Percentiles rank a stretch among this genome's conserved stretches.
Conservation (phyloP, 768 basidiomycete genomes). For the Suillus sp. region DNA sequence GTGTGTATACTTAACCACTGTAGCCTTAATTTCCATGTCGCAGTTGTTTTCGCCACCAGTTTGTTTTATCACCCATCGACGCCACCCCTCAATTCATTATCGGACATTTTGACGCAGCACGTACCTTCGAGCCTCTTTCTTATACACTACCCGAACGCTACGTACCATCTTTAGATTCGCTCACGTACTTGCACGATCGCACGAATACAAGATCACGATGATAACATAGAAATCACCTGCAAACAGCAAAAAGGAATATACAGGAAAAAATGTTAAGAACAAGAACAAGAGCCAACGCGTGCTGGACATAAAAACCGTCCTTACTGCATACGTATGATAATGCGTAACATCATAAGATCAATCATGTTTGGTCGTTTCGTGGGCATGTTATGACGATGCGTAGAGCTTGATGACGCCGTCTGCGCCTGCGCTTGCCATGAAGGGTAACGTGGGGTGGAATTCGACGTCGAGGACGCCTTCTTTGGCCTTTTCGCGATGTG, state of each 20-base stretch:
- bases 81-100: not conserved
- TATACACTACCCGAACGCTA: not conserved
- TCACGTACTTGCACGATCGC: not conserved
- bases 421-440: constrained; percentile 93
- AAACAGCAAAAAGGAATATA: constrained; percentile 11
- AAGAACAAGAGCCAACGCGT: constrained; percentile 12
- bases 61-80: constrained; percentile 9
- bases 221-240: not conserved
- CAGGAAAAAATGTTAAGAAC: constrained; percentile 13
- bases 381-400: constrained; percentile 67
- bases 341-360: constrained; percentile 13
- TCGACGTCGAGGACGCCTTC: constrained; percentile 92
- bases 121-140: constrained; percentile 8
- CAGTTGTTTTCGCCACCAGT: not conserved
- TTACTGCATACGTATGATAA: constrained; percentile 25
- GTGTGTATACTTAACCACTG: constrained; percentile 39
- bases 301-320: constrained; percentile 31
- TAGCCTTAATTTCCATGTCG: constrained; percentile 37
- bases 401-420: constrained; percentile 94
- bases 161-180: not conserved
- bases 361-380: not conserved
- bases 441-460: constrained; percentile 79
- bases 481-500: constrained; percentile 85
- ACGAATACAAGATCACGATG: constrained; percentile 6
- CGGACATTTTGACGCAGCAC: not conserved